These are phyloP conservation scores for Adansonia digitata DNA, from an alignment of 345 rosid species.

Conservation along the genomic window DNA sequence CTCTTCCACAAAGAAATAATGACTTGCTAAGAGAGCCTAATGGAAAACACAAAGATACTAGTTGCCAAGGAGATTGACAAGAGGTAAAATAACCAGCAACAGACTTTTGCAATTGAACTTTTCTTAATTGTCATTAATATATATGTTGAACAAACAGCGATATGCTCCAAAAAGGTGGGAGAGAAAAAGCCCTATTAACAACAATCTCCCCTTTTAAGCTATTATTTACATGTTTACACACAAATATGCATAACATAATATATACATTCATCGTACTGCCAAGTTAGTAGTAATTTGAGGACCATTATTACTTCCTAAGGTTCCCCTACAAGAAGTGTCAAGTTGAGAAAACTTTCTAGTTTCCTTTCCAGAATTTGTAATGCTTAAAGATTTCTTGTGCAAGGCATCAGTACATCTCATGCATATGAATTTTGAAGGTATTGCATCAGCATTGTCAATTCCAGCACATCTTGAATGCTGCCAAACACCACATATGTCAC, in stretches of 20 bases:
- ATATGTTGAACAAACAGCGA: not conserved
- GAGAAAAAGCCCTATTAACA: not conserved
- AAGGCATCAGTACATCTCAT: constrained; percentile 28
- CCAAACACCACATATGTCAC: constrained; percentile 69
- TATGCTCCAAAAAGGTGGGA: not conserved
- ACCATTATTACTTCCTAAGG: constrained; percentile 15
- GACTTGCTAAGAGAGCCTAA: not conserved
- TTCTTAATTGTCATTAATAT: not conserved
- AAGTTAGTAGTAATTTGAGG: constrained; percentile 22
- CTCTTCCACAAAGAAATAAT: constrained; percentile 4
- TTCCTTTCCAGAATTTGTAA: constrained; percentile 21
- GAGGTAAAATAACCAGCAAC: not conserved
- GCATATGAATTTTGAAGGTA: constrained; percentile 45
- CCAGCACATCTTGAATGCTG: constrained; percentile 73
- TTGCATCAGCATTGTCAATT: constrained; percentile 38
- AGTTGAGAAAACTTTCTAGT: constrained; percentile 19
- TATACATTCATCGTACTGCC: constrained; percentile 27
- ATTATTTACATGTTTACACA: not conserved
- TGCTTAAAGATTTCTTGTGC: constrained; percentile 17
- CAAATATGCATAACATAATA: constrained; percentile 8
- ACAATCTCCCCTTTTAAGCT: not conserved
- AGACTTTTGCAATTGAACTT: not conserved
- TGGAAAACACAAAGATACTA: constrained; percentile 4
- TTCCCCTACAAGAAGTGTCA: constrained; percentile 35
- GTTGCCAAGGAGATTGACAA: constrained; percentile 3